A percentile compares a stretch with the other conserved stretches of the same genome.
These are phyloP conservation scores for Coemansia sp. DNA, from an alignment of 192 early-diverging fungal species.

Conservation along the genomic window DNA sequence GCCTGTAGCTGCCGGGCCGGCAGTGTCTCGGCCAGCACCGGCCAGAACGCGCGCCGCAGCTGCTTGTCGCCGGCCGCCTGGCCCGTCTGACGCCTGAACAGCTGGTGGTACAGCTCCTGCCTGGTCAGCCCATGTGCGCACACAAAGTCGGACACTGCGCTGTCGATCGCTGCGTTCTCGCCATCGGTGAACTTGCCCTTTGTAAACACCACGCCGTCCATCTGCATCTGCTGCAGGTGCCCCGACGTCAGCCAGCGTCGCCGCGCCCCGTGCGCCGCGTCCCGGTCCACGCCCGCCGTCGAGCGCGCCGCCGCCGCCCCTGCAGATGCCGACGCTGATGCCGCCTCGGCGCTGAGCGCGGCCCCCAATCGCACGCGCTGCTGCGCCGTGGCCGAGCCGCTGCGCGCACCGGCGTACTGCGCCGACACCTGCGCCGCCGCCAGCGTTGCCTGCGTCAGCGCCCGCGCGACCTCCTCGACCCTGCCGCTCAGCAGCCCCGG, in stretches of 20 bases:
- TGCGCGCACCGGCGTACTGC: constrained; percentile 3
- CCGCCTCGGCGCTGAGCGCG: constrained; percentile 9
- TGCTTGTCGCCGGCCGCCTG: constrained; percentile 19
- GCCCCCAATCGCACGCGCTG: constrained; percentile 34
- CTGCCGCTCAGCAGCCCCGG: constrained; percentile 36
- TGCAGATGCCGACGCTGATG: neutral
- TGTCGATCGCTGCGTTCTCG: constrained; percentile 40
- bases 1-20: constrained; percentile 46
- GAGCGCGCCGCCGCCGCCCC: neutral
- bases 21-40: constrained; percentile 42
- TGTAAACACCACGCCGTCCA: constrained; percentile 40
- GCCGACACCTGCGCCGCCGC: constrained; percentile 24
- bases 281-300: neutral
- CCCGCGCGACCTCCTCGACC: constrained; percentile 43
- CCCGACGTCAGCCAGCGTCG: constrained; percentile 45
- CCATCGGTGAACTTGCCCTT: constrained; percentile 52
- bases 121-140: constrained; percentile 25
- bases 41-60: constrained; percentile 45
- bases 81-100: constrained; percentile 29
- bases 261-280: neutral
- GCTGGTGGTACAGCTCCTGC: constrained; percentile 36
- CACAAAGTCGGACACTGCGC: constrained; percentile 21
- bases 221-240: constrained; percentile 40
- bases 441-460: constrained; percentile 39
- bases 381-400: constrained; percentile 15